phyloP scores from a whole-genome alignment of 139 green algal genomes.

The Coelastrella sp. region DNA sequence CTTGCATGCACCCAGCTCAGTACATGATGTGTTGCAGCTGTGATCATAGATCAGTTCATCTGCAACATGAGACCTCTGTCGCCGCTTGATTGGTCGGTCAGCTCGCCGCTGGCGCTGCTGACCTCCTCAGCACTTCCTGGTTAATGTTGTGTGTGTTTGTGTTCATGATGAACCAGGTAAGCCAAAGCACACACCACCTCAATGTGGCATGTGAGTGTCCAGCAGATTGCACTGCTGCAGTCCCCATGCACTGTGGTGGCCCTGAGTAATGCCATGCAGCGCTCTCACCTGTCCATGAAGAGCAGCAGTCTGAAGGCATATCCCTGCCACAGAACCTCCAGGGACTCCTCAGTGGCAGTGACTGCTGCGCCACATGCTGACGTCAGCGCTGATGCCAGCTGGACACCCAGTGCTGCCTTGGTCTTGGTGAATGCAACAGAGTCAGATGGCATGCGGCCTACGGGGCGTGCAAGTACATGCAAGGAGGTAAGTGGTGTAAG shows the following conservation, averaged over 20 bases:
- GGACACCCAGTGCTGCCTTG: conserved; percentile 79
- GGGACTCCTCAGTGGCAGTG: conserved; percentile 59
- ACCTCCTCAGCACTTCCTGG: no score
- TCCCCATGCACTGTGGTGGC: background rate
- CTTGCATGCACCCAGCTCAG: background rate
- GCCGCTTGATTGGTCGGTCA: no score
- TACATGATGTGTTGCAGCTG: background rate
- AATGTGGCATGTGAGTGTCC: background rate
- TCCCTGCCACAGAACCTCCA: conserved; percentile 83
- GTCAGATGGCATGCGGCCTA: conserved; percentile 72
- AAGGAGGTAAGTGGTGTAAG: no score
- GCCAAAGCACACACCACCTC: background rate
- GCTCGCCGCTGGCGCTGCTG: no score
- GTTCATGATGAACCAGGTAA: no score
- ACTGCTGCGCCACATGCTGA: conserved; percentile 60
- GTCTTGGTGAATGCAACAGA: conserved; percentile 74
- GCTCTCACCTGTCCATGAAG: conserved; percentile 55
- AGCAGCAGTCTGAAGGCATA: conserved; percentile 84
- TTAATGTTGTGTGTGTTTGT: no score
- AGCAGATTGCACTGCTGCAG: background rate
- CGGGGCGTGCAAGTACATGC: background rate
- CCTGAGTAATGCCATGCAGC: background rate
- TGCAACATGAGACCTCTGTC: no score
- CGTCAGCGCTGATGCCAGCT: conserved; percentile 73
- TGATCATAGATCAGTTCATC: no score